These are phyloP conservation scores for Fragilariopsis cylindrus DNA, from an alignment of 108 stramenopile genomes.

Conservation along the genomic window DNA sequence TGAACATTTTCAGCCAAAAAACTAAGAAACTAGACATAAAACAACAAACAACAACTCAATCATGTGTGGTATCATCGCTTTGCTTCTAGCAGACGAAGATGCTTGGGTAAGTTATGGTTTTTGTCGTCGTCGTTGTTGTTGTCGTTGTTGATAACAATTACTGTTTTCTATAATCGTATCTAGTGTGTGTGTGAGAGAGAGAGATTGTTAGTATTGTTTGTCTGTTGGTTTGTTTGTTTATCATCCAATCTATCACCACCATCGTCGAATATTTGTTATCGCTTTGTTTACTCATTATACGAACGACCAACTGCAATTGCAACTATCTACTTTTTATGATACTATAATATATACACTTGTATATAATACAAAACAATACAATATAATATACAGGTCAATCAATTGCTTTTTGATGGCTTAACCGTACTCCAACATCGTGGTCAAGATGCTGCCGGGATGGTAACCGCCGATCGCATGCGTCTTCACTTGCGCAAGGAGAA, in stretches of 20 bases:
- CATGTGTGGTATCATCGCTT: constrained; percentile 93
- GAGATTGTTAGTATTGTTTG: too few relatives aligned
- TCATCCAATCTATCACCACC: neutral
- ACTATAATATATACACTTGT: too few relatives aligned
- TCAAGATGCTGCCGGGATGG: constrained; percentile 99
- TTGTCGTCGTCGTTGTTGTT: neutral
- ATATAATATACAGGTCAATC: constrained; percentile 70
- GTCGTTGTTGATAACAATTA: neutral
- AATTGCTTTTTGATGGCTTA: constrained; percentile 95
- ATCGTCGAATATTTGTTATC: neutral
- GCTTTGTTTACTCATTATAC: neutral
- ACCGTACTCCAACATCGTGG: constrained; percentile 99
- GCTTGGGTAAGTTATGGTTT: constrained; percentile 46
- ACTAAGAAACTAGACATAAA: too few relatives aligned
- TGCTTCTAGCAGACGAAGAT: constrained; percentile 83
- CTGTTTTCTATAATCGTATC: neutral
- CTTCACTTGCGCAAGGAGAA: constrained; percentile 96
- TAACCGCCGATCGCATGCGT: constrained; percentile 79
- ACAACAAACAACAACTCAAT: neutral
- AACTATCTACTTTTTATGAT: too few relatives aligned
- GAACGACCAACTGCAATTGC: too few relatives aligned
- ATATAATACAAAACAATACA: too few relatives aligned
- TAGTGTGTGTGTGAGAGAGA: too few relatives aligned
- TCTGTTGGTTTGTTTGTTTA: neutral
- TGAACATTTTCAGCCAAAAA: too few relatives aligned